Evolutionary conservation across 2,329 filamentous ascomycete species (phyloP), one percentile per base, ranked within the genome.

Genomic region (Drechslerella dactyloides): DNA sequence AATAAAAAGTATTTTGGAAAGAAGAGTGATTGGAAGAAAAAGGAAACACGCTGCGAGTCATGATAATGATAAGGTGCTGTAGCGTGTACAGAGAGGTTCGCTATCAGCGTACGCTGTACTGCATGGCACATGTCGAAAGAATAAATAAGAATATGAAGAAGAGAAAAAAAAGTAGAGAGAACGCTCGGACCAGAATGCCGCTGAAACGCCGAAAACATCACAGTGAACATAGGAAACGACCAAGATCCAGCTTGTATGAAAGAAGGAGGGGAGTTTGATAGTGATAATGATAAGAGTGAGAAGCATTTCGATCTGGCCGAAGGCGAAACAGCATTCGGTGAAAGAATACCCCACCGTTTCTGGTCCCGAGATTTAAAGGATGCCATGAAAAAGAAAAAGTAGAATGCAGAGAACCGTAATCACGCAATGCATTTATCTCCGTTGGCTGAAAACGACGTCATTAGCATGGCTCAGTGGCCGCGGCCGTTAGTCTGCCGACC

Each of bases 111-210:
- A 48, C 24, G 52, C 59, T 50, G 53, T 56, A 27, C 59, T 55
- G 58, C 59, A 63, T 54, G 48, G 48, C 58, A 37, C 27, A 58
- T 56, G 58, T 62, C 37, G 52, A 69, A 62, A 24, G 30, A 54
- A 56, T 44, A 37, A 37, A 24, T 53, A 15, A 63, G 53, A 35
- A 62, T 35, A 59, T 27, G 15, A 35, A 70, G 37, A 58, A 58
- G 15, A 59, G 23, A 30, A 50, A 44, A 63, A 69, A 44, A 55
- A 70, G 55, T 19, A 53, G 46, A 37, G 21, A 48, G 48, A 69
- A 64, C 54, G 66, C 66, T 70, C 66, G 66, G 66, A 70, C 66
- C 66, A 70, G 58, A 64, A 64, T 70, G 66, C 66, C 66, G 66
- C 58, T 64, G 58, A 60, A 63, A 70, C 66, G 66, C 66, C 66